Conservation (phyloP, 139 green algal genomes). For the Desmodesmus armatus region DNA sequence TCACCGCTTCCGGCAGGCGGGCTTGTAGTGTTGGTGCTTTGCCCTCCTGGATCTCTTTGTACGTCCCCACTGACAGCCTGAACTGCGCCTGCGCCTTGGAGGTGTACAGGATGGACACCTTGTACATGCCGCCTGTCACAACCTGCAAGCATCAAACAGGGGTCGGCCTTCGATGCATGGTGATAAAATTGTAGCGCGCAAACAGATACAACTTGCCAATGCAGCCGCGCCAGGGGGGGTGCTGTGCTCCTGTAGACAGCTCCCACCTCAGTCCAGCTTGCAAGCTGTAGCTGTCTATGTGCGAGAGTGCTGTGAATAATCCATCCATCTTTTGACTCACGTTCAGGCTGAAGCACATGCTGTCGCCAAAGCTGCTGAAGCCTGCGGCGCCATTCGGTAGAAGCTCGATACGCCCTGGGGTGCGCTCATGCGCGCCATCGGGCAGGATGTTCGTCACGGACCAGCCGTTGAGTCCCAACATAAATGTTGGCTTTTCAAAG, state of each 20-base stretch:
- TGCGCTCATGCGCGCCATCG: constrained; percentile 37
- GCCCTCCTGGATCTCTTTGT: constrained; percentile 4
- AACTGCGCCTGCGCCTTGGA: constrained; percentile 22
- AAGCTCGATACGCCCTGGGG: constrained; percentile 13
- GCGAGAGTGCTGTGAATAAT: too few relatives aligned
- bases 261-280: too few relatives aligned
- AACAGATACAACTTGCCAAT: too few relatives aligned
- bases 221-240: too few relatives aligned
- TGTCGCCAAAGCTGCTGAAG: constrained; percentile 27
- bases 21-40: neutral
- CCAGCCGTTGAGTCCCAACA: constrained; percentile 14
- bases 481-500: constrained; percentile 39
- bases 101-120: constrained; percentile 23
- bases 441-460: constrained; percentile 27
- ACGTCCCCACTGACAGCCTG: constrained; percentile 17
- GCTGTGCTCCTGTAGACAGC: too few relatives aligned
- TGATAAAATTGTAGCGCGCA: too few relatives aligned
- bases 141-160: too few relatives aligned
- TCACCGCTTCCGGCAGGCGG: neutral
- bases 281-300: too few relatives aligned
- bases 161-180: too few relatives aligned
- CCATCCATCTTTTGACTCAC: too few relatives aligned
- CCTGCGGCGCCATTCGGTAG: constrained; percentile 21
- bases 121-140: constrained; percentile 2
- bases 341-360: neutral